A percentile compares a stretch with the other conserved stretches of the same genome.
These are phyloP conservation scores for Sporobolomyces roseus DNA, from an alignment of 768 basidiomycete species.

Conservation along the genomic window DNA sequence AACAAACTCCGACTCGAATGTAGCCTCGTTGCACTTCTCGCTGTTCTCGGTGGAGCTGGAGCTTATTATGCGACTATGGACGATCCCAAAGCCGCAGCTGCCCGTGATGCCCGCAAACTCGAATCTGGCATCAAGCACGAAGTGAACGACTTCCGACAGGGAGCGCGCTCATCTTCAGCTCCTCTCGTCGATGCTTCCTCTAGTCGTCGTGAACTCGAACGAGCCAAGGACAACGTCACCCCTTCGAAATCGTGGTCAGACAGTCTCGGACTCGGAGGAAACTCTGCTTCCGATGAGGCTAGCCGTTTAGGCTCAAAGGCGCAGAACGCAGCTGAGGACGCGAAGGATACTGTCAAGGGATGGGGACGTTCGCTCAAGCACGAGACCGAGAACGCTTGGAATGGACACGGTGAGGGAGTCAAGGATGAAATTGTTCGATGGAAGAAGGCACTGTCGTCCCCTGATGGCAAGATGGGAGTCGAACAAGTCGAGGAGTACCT, in stretches of 20 bases:
- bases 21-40: conserved; percentile 8
- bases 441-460: conserved; percentile 17
- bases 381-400: not conserved
- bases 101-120: conserved; percentile 9
- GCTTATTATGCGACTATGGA: conserved; percentile 3
- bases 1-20: not conserved
- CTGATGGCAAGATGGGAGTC: conserved; percentile 18
- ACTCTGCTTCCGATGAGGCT: conserved; percentile 2
- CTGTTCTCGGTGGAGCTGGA: not conserved
- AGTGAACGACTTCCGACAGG: not conserved
- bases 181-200: conserved; percentile 19
- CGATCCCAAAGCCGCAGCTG: conserved; percentile 1
- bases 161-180: conserved; percentile 9
- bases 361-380: conserved; percentile 3
- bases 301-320: not conserved
- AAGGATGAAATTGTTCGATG: conserved; percentile 16
- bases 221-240: conserved; percentile 5
- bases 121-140: conserved; percentile 9
- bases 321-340: conserved; percentile 4
- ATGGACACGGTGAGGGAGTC: conserved; percentile 22
- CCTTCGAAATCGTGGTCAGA: conserved; percentile 5
- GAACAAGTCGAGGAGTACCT: conserved; percentile 26
- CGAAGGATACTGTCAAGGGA: conserved; percentile 10
- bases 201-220: conserved; percentile 13
- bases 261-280: conserved; percentile 9